Base-by-base conservation (phyloP, 495 filamentous ascomycete genomes). In the Penicilliopsis zonata region DNA sequence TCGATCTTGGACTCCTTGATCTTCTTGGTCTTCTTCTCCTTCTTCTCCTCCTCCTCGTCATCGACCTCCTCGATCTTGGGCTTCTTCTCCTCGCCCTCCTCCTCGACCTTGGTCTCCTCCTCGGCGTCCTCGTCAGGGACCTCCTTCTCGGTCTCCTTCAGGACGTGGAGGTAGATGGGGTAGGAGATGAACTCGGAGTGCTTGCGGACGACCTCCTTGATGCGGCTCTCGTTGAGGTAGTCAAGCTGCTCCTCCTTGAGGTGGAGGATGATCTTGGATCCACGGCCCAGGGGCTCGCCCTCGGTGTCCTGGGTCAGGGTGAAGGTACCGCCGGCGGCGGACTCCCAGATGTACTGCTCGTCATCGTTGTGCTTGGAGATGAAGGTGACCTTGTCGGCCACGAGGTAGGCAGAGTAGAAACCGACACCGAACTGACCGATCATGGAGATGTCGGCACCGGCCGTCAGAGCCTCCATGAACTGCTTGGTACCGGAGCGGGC, bases 111-210 rank as follows among this genome's bases (percentile, higher is more conserved):
- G 41, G 61, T 59, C 59, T 80, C 70, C 65, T 93, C 88, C 31
- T 95, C 87, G 70, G 95, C 92, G 60, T 95, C 92, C 70, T 95
- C 92, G 60, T 95, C 92, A 37, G 86, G 86, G 41, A 96, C 86
- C 69, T 98, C 90, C 52, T 71, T 94, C 84, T 98, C 90, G 50
- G 79, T 88, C 81, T 96, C 92, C 76, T 98, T 98, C 56, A 81
- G 63, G 55, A 96, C 84, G 64, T 98, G 90, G 38, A 98, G 90
- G 74, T 94, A 98, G 76, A 98, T 98, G 46, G 90, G 90, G 77
- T 98, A 98, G 33, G 92, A 96, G 74, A 98, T 98, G 80, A 98
- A 98, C 73, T 98, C 90, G 61, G 90, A 96, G 80, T 98, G 90
- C 82, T 98, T 98, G 85, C 95, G 95, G 67, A 98, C 85, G 42